Conservation (phyloP, 495 filamentous ascomycete genomes). For the Terfezia claveryi region DNA sequence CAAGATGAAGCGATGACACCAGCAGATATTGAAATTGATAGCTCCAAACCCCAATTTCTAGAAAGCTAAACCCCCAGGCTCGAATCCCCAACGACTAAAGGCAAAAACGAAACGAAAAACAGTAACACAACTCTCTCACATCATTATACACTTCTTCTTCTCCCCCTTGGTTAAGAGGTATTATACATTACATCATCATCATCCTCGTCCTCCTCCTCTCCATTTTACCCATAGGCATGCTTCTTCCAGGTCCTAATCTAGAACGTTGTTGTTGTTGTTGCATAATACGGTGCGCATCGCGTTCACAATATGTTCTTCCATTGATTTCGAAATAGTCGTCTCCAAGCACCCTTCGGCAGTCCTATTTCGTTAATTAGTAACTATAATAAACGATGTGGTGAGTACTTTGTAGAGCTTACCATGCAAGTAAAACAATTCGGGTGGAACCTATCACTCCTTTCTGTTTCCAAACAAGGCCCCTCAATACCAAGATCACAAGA, state of each 20-base stretch:
- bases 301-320: conserved; percentile 54
- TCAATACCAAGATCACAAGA: conserved; percentile 73
- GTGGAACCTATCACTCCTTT: conserved; percentile 58
- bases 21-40: too few species aligned
- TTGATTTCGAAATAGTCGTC: conserved; percentile 42
- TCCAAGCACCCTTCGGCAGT: conserved; percentile 20
- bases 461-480: conserved; percentile 82
- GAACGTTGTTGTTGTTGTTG: conserved; percentile 20
- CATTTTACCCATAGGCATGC: conserved; percentile 21
- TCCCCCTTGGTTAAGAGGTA: neutral
- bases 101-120: too few species aligned
- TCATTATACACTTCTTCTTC: neutral
- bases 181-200: conserved; percentile 55
- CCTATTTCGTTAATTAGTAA: conserved; percentile 17
- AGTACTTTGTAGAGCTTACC: conserved; percentile 26
- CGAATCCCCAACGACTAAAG: too few species aligned
- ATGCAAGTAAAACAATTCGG: conserved; percentile 64
- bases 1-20: too few species aligned
- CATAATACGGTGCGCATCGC: conserved; percentile 49
- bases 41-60: too few species aligned
- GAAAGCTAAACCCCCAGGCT: too few species aligned
- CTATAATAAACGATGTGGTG: conserved; percentile 33
- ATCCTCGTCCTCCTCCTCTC: conserved; percentile 67
- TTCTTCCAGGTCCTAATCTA: conserved; percentile 8
- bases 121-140: too few species aligned